phyloP scores from a whole-genome alignment of 352 stramenopile genomes.

The Albugo laibachii region DNA sequence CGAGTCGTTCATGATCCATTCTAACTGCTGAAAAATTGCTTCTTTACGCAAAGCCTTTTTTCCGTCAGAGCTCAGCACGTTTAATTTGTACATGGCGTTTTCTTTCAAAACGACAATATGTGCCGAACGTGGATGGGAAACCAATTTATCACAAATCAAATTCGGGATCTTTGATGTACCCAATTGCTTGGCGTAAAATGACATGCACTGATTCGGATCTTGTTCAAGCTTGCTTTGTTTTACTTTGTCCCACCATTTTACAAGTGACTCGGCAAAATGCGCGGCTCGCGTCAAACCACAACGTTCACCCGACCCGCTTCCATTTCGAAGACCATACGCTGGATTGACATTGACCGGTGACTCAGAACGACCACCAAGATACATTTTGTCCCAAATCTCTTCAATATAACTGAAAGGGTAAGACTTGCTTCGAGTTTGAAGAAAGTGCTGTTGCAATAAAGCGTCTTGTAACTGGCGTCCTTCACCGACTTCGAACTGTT shows the following conservation, averaged over 20 bases:
- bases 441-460: constrained; percentile 47
- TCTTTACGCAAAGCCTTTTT: constrained; percentile 64
- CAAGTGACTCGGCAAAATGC: constrained; percentile 56
- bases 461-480: constrained; percentile 36
- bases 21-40: constrained; percentile 35
- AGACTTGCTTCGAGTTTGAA: constrained; percentile 48
- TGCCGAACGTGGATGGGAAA: constrained; percentile 42
- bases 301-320: background rate
- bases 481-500: constrained; percentile 28
- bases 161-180: constrained; percentile 69
- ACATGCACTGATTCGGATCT: constrained; percentile 83
- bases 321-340: constrained; percentile 61
- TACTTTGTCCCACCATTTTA: constrained; percentile 81
- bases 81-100: constrained; percentile 69
- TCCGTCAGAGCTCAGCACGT: constrained; percentile 58
- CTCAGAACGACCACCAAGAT: constrained; percentile 75
- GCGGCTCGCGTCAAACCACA: constrained; percentile 39
- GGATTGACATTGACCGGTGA: constrained; percentile 84
- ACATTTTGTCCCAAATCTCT: constrained; percentile 82
- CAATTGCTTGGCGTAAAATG: constrained; percentile 70
- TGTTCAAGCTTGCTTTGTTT: constrained; percentile 74
- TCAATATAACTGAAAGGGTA: constrained; percentile 90
- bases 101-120: constrained; percentile 81
- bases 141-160: constrained; percentile 45
- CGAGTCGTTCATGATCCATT: constrained; percentile 41